These are phyloP conservation scores for Pulveroboletus sp. DNA, from an alignment of 768 basidiomycete species.

Conservation along the genomic window DNA sequence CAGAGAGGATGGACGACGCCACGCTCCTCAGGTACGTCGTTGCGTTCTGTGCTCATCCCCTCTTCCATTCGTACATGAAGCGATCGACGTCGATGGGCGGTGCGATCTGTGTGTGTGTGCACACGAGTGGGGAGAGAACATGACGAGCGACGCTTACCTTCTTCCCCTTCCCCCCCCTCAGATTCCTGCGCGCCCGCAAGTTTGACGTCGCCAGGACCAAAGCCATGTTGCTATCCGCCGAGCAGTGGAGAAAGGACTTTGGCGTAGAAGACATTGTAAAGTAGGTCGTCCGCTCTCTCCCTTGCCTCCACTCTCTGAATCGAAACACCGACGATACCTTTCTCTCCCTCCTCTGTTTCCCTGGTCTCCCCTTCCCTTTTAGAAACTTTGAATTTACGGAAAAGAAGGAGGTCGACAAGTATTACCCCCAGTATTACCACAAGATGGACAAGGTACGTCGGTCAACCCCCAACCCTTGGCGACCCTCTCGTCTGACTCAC, in stretches of 20 bases:
- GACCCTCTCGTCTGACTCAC: too few relatives aligned
- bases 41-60: not conserved
- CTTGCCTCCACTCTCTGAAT: too few relatives aligned
- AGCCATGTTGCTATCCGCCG: conserved; percentile 73
- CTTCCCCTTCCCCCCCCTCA: conserved; percentile 24
- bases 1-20: conserved; percentile 66
- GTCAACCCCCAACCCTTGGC: too few relatives aligned
- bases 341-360: conserved; percentile 6
- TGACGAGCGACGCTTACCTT: not conserved
- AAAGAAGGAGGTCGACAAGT: conserved; percentile 77
- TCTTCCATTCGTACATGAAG: not conserved
- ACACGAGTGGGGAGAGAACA: too few relatives aligned
- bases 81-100: conserved; percentile 15
- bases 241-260: conserved; percentile 88
- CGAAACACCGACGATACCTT: conserved; percentile 73
- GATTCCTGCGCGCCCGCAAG: conserved; percentile 90
- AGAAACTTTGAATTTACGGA: conserved; percentile 85
- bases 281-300: too few relatives aligned
- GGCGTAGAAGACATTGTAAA: too few relatives aligned
- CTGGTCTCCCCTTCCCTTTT: too few relatives aligned
- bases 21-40: conserved; percentile 55
- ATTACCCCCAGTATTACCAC: conserved; percentile 95
- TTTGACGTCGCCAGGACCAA: conserved; percentile 84
- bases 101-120: not conserved
- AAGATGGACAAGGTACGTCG: conserved; percentile 92